phyloP scores from a whole-genome alignment of 1,139 yeast genomes.

The Debaryomyces subglobosus region DNA sequence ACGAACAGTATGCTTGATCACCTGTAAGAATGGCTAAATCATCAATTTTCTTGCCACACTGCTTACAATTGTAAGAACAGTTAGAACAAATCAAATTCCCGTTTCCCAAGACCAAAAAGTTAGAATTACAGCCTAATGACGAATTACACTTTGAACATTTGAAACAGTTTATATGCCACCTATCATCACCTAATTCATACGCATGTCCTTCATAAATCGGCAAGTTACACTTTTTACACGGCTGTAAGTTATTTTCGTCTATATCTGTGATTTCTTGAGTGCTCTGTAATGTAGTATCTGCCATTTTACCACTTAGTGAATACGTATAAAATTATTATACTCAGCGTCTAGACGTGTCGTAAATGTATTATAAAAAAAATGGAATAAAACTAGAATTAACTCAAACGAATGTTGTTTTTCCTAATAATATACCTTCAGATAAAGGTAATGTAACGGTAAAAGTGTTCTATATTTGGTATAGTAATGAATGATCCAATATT shows the following conservation, averaged over 20 bases:
- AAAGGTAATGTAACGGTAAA: neutral
- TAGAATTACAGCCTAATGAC: slow-evolving; percentile 82
- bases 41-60: slow-evolving; percentile 87
- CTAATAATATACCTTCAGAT: neutral
- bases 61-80: slow-evolving; percentile 87
- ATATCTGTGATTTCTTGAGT: slow-evolving; percentile 3
- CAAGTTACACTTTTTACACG: slow-evolving; percentile 46
- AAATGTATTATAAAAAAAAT: neutral
- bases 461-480: neutral
- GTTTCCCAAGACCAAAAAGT: slow-evolving; percentile 87
- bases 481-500: neutral
- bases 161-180: slow-evolving; percentile 96
- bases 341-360: slow-evolving; percentile 3
- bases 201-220: slow-evolving; percentile 77
- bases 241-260: slow-evolving; percentile 23
- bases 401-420: slow-evolving; percentile 1
- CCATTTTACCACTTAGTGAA: neutral
- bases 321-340: neutral
- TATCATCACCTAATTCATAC: slow-evolving; percentile 82
- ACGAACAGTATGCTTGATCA: slow-evolving; percentile 90
- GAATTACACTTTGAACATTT: slow-evolving; percentile 82
- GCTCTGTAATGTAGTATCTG: neutral
- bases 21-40: slow-evolving; percentile 97
- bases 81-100: slow-evolving; percentile 89
- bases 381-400: neutral